These are phyloP conservation scores for Cryptococcus amylolentus DNA, from an alignment of 1,284 basidiomycete species.

Conservation along the genomic window DNA sequence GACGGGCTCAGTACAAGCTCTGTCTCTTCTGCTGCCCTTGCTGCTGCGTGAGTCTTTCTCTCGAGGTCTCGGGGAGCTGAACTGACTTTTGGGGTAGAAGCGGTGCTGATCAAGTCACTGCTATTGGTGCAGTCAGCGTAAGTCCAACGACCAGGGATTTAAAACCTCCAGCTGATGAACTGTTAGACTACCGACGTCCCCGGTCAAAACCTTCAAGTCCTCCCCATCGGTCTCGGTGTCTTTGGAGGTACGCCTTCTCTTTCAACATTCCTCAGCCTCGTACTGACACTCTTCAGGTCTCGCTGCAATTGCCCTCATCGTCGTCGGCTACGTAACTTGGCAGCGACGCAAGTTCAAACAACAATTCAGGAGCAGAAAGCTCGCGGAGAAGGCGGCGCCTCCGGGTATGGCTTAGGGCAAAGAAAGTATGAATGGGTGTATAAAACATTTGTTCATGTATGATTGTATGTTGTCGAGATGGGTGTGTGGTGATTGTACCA, in stretches of 20 bases:
- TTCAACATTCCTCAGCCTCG: neutral
- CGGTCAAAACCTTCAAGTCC: constrained; percentile 24
- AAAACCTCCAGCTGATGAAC: neutral
- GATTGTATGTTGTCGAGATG: too few species aligned
- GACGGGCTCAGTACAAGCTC: too few species aligned
- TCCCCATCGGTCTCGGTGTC: constrained; percentile 30
- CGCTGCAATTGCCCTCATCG: constrained; percentile 19
- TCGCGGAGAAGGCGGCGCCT: constrained; percentile 19
- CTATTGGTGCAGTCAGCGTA: constrained; percentile 1
- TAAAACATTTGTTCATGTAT: too few species aligned
- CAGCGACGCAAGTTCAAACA: constrained; percentile 23
- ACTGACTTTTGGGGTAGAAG: too few species aligned
- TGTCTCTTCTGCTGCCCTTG: constrained; percentile 2
- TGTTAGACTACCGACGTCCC: constrained; percentile 18
- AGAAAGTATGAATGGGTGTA: too few species aligned
- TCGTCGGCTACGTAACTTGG: constrained; percentile 26
- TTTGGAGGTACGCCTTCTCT: constrained; percentile 22
- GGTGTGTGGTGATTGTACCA: too few species aligned
- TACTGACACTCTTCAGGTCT: constrained; percentile 13
- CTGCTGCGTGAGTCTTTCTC: neutral
- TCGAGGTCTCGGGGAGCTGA: too few species aligned
- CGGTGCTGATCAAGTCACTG: too few species aligned
- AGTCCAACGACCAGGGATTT: neutral
- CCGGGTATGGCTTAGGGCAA: constrained; percentile 7
- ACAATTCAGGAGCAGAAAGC: constrained; percentile 24